These are phyloP conservation scores for Cephalotrichum gorgonifer DNA, from an alignment of 2,329 filamentous ascomycete genomes.

Conservation along the genomic window DNA sequence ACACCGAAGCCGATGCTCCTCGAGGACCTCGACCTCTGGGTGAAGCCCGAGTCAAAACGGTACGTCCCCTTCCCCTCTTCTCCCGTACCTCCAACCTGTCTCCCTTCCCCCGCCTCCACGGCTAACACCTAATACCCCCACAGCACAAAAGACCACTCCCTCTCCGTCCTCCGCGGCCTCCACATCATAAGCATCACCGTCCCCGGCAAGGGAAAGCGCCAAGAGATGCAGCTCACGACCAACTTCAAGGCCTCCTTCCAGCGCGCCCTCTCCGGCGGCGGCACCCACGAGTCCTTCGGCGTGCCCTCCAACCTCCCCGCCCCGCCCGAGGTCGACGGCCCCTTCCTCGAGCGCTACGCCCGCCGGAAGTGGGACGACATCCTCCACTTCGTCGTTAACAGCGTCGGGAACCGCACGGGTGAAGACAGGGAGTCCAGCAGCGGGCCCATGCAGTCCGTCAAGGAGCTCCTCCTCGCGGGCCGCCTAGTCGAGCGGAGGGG, in stretches of 20 bases:
- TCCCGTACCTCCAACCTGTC: too few relatives aligned
- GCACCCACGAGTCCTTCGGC: slow-evolving; percentile 80
- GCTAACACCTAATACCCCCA: not conserved
- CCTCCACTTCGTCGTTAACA: slow-evolving; percentile 86
- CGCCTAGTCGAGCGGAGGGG: slow-evolving; percentile 59
- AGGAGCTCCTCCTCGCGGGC: slow-evolving; percentile 70
- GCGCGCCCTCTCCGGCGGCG: slow-evolving; percentile 78
- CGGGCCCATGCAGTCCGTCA: slow-evolving; percentile 66
- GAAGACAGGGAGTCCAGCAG: slow-evolving; percentile 34
- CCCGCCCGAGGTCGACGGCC: slow-evolving; percentile 52
- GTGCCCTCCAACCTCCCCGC: slow-evolving; percentile 62
- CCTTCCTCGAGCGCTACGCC: slow-evolving; percentile 76
- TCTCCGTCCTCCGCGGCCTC: slow-evolving; percentile 73
- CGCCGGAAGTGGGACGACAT: slow-evolving; percentile 92
- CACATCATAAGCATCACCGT: slow-evolving; percentile 67
- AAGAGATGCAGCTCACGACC: slow-evolving; percentile 65
- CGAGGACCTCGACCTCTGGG: slow-evolving; percentile 77
- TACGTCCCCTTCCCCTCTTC: slow-evolving; percentile 9
- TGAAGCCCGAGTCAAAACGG: slow-evolving; percentile 52
- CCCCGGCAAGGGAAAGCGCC: slow-evolving; percentile 49
- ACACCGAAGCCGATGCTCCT: slow-evolving; percentile 70
- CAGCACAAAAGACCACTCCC: slow-evolving; percentile 72
- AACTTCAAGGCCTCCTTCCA: slow-evolving; percentile 79
- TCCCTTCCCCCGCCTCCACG: not conserved
- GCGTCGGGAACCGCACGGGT: slow-evolving; percentile 42